A percentile compares a stretch with the other conserved stretches of the same genome.
phyloP scores from a whole-genome alignment of 192 early-diverging fungal species.

The Backusella tuberculispora region DNA sequence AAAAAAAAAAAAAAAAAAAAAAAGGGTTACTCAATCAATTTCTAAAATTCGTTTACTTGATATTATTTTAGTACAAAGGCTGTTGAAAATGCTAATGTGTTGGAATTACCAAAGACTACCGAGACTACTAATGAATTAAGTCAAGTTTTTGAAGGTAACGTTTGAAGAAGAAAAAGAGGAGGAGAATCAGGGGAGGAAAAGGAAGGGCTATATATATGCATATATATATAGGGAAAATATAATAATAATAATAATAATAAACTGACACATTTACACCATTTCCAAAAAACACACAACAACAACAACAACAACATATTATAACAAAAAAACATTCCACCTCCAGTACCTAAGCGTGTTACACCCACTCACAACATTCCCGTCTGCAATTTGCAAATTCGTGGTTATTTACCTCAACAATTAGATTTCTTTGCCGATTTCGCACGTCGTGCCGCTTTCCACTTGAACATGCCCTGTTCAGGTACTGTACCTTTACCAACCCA shows the following conservation, averaged over 20 bases:
- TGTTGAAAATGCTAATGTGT: not conserved
- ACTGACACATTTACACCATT: not conserved
- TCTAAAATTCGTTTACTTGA: not conserved
- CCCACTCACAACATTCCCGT: constrained; percentile 71
- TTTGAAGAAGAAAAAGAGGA: not conserved
- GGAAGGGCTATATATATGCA: not conserved
- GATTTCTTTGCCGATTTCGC: constrained; percentile 89
- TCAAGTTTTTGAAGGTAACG: constrained; percentile 33
- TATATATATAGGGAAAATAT: not conserved
- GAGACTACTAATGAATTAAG: constrained; percentile 15
- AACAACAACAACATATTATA: not conserved
- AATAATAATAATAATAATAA: not conserved
- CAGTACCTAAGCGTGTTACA: constrained; percentile 49
- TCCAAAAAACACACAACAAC: not conserved
- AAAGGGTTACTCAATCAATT: not conserved
- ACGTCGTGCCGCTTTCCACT: constrained; percentile 74
- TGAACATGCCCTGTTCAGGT: constrained; percentile 75
- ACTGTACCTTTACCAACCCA: constrained; percentile 72
- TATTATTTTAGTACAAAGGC: not conserved
- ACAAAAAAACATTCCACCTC: too few species aligned
- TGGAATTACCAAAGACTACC: constrained; percentile 22
- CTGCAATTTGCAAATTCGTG: constrained; percentile 76
- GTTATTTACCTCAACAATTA: constrained; percentile 82
- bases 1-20: not conserved
- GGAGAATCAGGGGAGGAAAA: not conserved